Conservation (phyloP, 352 stramenopile species). For the Globisporangium perplexum region DNA sequence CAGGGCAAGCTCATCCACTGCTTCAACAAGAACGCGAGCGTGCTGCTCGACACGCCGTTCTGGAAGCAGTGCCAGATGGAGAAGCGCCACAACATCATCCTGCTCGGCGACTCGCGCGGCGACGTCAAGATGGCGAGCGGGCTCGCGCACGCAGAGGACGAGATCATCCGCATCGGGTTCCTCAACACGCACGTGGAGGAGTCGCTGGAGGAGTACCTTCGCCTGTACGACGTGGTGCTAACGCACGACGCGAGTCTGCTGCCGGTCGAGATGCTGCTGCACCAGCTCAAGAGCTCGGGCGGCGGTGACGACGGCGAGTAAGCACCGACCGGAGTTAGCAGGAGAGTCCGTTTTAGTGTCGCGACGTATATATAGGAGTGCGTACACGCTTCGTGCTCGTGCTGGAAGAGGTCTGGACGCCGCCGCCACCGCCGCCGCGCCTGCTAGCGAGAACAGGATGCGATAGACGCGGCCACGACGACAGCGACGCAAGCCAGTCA, state of each 20-base stretch:
- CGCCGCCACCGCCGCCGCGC: too few relatives aligned
- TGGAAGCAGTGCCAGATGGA: constrained; percentile 67
- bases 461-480: too few relatives aligned
- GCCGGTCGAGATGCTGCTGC: neutral
- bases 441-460: too few relatives aligned
- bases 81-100: constrained; percentile 64
- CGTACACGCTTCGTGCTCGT: too few relatives aligned
- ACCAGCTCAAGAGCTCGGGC: too few relatives aligned
- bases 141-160: constrained; percentile 31
- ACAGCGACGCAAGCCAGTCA: too few relatives aligned
- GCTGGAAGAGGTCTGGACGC: too few relatives aligned
- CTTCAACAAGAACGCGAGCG: constrained; percentile 74
- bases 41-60: constrained; percentile 57
- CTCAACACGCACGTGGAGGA: constrained; percentile 67
- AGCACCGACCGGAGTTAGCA: too few relatives aligned
- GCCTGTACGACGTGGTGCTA: constrained; percentile 44
- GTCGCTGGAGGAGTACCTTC: constrained; percentile 30
- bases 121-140: constrained; percentile 69
- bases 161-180: constrained; percentile 67
- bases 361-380: too few relatives aligned
- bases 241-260: constrained; percentile 63
- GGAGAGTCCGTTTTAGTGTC: too few relatives aligned
- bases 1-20: constrained; percentile 73
- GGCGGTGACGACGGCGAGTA: too few relatives aligned
- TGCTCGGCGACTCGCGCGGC: constrained; percentile 66